Evolutionary conservation across 768 basidiomycete species (phyloP).

Genomic region (Mycena vitilis): DNA sequence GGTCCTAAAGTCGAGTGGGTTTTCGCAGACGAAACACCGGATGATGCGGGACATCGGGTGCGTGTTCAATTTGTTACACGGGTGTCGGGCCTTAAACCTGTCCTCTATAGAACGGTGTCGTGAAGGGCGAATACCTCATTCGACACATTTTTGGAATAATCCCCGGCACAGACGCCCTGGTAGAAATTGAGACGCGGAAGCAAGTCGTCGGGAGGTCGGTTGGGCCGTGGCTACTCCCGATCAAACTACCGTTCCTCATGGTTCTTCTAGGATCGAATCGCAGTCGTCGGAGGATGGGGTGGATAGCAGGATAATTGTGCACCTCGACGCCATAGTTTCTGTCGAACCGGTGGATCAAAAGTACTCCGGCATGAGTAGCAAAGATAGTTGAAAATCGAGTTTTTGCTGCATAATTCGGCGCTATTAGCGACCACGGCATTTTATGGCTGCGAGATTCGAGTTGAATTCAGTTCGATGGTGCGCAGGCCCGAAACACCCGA

Average conservation of each 20-base stretch:
- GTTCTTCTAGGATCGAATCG: slow-evolving; percentile 20
- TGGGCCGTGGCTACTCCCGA: neutral
- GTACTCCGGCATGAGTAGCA: neutral
- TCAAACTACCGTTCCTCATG: slow-evolving; percentile 1
- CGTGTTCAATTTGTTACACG: neutral
- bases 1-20: slow-evolving; percentile 21
- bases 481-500: too few species aligned
- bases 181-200: slow-evolving; percentile 20
- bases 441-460: too few species aligned
- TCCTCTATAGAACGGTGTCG: slow-evolving; percentile 13
- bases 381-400: too few species aligned
- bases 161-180: slow-evolving; percentile 7
- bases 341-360: slow-evolving; percentile 14
- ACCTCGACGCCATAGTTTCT: slow-evolving; percentile 16
- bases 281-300: slow-evolving; percentile 18
- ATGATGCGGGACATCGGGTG: slow-evolving; percentile 22
- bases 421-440: too few species aligned
- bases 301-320: slow-evolving; percentile 21
- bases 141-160: slow-evolving; percentile 12
- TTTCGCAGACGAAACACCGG: slow-evolving; percentile 16
- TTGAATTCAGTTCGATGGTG: too few species aligned
- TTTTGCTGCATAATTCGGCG: too few species aligned
- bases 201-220: slow-evolving; percentile 18
- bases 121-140: slow-evolving; percentile 27
- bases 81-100: neutral